Evolutionary conservation across 345 rosid genomes (phyloP).

Genomic region (Anastatica hierochuntica): DNA sequence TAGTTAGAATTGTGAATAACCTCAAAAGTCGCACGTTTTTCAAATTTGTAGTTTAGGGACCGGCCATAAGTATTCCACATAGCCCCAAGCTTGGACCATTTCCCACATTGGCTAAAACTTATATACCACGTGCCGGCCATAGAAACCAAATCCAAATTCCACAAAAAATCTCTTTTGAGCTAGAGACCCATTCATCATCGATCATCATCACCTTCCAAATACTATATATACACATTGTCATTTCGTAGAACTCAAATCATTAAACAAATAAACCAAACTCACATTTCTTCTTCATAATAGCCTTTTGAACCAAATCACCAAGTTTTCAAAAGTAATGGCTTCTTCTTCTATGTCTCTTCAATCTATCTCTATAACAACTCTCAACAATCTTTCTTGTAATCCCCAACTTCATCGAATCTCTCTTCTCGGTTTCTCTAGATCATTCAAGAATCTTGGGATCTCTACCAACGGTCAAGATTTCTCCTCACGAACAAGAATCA

Average conservation of each 20-base stretch:
- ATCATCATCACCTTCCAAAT: neutral
- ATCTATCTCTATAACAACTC: too few relatives aligned
- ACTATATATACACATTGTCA: neutral
- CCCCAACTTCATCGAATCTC: constrained; percentile 4
- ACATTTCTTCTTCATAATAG: neutral
- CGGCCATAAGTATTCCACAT: constrained; percentile 1
- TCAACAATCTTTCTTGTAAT: neutral
- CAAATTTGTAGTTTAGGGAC: neutral
- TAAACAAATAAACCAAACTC: neutral
- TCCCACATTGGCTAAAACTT: neutral
- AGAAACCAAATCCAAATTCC: too few relatives aligned
- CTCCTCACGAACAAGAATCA: constrained; percentile 8
- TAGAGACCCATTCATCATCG: neutral
- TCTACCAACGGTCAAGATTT: constrained; percentile 15
- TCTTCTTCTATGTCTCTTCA: too few relatives aligned
- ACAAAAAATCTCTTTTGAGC: too few relatives aligned
- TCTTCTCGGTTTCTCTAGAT: constrained; percentile 13
- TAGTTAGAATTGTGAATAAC: neutral
- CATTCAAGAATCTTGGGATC: constrained; percentile 11
- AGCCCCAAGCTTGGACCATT: constrained; percentile 1
- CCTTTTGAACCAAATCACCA: neutral
- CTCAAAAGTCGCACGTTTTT: constrained; percentile 8
- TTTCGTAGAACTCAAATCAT: constrained; percentile 3
- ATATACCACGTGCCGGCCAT: constrained; percentile 19
- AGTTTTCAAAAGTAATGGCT: neutral